Evolutionary conservation across 1,284 basidiomycete genomes (phyloP).

Genomic region (Cutaneotrichosporon sp.): DNA sequence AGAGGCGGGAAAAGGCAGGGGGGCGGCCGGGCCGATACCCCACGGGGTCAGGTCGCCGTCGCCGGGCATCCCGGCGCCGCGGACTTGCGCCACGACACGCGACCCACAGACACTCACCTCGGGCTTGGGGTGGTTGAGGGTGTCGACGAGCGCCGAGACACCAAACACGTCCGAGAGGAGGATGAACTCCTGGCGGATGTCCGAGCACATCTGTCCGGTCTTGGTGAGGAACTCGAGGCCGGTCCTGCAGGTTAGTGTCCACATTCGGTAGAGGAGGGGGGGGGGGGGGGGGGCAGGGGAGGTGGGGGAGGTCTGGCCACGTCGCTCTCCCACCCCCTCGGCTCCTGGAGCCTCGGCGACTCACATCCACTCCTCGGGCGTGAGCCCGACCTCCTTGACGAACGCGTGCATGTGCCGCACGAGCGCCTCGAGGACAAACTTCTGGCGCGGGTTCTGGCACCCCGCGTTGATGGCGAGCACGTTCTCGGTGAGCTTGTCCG

Average conservation of each 20-base stretch:
- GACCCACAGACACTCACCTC: not conserved
- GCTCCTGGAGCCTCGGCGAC: constrained; percentile 2
- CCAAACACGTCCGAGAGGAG: constrained; percentile 77
- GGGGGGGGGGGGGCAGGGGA: too few species aligned
- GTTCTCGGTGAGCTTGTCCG: constrained; percentile 63
- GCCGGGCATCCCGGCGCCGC: too few species aligned
- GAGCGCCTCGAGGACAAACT: constrained; percentile 59
- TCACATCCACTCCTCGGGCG: constrained; percentile 80
- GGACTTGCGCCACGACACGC: too few species aligned
- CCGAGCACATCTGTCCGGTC: constrained; percentile 70
- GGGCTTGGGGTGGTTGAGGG: constrained; percentile 67
- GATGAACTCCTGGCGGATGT: constrained; percentile 78
- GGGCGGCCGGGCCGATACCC: too few species aligned
- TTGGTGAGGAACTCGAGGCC: constrained; percentile 74
- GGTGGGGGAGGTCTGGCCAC: not conserved
- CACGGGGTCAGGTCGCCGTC: too few species aligned
- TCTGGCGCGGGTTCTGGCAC: constrained; percentile 57
- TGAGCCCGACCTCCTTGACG: constrained; percentile 69
- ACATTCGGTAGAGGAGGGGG: too few species aligned
- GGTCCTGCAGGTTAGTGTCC: too few species aligned
- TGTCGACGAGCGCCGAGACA: constrained; percentile 73
- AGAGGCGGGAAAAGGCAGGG: not conserved
- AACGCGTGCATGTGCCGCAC: constrained; percentile 70
- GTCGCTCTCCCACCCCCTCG: too few species aligned
- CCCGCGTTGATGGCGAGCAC: constrained; percentile 58